These are phyloP conservation scores for Solanum chacoense DNA, from an alignment of 305 asterid genomes.

Conservation along the genomic window DNA sequence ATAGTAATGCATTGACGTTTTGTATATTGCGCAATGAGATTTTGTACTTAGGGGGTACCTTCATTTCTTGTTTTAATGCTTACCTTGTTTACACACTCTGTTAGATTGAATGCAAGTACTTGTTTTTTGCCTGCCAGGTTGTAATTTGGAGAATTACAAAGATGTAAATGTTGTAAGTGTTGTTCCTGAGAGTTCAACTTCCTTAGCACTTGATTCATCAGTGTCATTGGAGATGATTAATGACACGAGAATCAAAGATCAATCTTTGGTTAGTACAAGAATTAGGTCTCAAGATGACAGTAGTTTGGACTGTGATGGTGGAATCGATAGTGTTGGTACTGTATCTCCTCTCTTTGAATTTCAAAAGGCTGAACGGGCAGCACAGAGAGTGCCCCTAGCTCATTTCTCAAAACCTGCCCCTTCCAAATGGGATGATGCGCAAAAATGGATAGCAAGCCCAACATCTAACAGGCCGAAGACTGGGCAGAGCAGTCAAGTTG, in stretches of 20 bases:
- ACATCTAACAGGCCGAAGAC: conserved; percentile 16
- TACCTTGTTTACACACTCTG: background rate
- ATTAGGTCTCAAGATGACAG: conserved; percentile 16
- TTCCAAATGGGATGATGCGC: conserved; percentile 39
- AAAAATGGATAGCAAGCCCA: conserved; percentile 40
- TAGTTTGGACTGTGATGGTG: conserved; percentile 19
- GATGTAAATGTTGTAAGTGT: conserved; percentile 29
- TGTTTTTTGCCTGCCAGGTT: conserved; percentile 8
- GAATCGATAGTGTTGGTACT: conserved; percentile 13
- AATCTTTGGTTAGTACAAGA: conserved; percentile 13
- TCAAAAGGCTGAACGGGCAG: conserved; percentile 23
- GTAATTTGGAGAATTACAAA: conserved; percentile 21
- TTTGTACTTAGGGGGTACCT: background rate
- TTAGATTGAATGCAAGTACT: background rate
- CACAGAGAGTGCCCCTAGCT: conserved; percentile 21
- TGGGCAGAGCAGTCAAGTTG: conserved; percentile 17
- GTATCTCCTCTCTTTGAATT: conserved; percentile 26
- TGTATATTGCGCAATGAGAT: background rate
- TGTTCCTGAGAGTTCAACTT: conserved; percentile 17
- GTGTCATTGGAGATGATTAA: conserved; percentile 8
- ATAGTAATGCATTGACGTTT: background rate
- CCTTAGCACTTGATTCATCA: conserved; percentile 7
- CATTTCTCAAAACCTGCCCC: conserved; percentile 32
- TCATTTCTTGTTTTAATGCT: background rate
- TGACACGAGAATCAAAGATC: conserved; percentile 21